Evolutionary conservation across 1,139 yeast species (phyloP).

Genomic region (Pichia sp.): DNA sequence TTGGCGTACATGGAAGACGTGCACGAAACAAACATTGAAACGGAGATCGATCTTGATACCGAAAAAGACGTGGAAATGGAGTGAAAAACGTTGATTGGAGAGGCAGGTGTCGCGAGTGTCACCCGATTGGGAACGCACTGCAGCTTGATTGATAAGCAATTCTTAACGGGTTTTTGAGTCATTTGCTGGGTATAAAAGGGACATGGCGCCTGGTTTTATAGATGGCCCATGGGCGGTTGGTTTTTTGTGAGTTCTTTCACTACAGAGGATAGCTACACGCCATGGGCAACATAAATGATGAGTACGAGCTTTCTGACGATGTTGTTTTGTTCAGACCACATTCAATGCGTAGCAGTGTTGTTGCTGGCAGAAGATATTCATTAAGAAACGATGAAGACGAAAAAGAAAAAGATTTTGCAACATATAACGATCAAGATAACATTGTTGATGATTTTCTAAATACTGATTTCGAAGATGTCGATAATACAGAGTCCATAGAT

Average conservation of each 20-base stretch:
- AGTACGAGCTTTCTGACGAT: slow-evolving; percentile 3
- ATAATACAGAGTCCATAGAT: slow-evolving; percentile 1
- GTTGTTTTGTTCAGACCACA: slow-evolving; percentile 13
- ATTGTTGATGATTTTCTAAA: background rate
- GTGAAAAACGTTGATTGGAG: background rate
- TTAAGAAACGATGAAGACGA: background rate
- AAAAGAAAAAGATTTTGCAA: background rate
- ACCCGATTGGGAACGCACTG: background rate
- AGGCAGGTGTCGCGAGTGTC: background rate
- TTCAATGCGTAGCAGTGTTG: background rate
- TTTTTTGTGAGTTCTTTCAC: too few species aligned
- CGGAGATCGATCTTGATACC: background rate
- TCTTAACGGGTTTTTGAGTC: too few species aligned
- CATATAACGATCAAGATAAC: background rate
- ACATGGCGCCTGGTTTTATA: too few species aligned
- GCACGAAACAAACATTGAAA: slow-evolving; percentile 13
- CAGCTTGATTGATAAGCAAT: too few species aligned
- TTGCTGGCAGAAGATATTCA: background rate
- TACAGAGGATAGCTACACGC: too few species aligned
- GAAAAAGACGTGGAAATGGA: background rate
- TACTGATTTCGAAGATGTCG: slow-evolving; percentile 1
- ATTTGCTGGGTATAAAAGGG: too few species aligned
- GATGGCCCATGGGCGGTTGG: too few species aligned
- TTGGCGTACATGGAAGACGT: slow-evolving; percentile 45
- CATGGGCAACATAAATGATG: background rate